Evolutionary conservation across 352 stramenopile species (phyloP).

Genomic region (Phytophthora sp.): DNA sequence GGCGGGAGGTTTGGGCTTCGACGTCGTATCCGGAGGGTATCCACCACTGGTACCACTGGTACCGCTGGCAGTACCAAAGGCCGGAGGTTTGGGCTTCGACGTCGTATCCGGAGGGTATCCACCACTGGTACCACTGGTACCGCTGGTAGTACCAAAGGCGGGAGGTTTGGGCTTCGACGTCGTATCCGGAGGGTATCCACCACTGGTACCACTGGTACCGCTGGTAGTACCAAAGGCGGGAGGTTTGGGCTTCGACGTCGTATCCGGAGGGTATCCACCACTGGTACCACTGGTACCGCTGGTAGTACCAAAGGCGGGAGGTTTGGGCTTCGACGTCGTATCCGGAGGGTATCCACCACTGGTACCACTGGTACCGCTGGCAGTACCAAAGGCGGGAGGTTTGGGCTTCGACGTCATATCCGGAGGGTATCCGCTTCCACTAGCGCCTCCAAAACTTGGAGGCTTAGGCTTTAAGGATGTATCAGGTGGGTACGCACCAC

Average conservation of each 20-base stretch:
- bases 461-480: not conserved
- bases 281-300: too few species aligned
- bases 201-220: too few species aligned
- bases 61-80: not conserved
- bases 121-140: too few species aligned
- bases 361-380: too few species aligned
- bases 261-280: slow-evolving; percentile 18
- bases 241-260: slow-evolving; percentile 21
- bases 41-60: too few species aligned
- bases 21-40: slow-evolving; percentile 9
- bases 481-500: slow-evolving; percentile 1
- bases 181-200: slow-evolving; percentile 11
- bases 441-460: too few species aligned
- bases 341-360: not conserved
- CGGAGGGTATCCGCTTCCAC: slow-evolving; percentile 13
- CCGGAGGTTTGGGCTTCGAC: slow-evolving; percentile 7
- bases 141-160: slow-evolving; percentile 21
- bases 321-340: slow-evolving; percentile 10
- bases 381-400: slow-evolving; percentile 12
- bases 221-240: not conserved
- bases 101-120: slow-evolving; percentile 8
- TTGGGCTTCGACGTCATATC: slow-evolving; percentile 25
- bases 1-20: slow-evolving; percentile 2
- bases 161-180: slow-evolving; percentile 17
- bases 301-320: slow-evolving; percentile 6